phyloP scores from a whole-genome alignment of 2,329 filamentous ascomycete species.

The Aspergillus pseudoglaucus region DNA sequence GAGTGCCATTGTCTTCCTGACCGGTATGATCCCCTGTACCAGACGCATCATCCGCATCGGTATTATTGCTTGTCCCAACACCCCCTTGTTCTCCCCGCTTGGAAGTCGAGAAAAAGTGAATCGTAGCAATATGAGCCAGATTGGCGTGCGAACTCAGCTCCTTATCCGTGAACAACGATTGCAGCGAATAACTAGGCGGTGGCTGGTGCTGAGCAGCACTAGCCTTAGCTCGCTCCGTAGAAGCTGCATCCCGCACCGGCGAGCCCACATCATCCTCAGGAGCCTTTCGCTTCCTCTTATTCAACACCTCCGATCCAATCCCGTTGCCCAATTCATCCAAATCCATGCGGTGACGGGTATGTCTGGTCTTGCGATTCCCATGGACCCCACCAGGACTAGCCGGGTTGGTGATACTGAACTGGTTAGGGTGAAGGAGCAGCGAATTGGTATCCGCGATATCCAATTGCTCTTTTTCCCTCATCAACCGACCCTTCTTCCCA shows the following conservation, averaged over 20 bases:
- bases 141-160: slow-evolving; percentile 58
- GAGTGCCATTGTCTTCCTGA: slow-evolving; percentile 37
- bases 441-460: slow-evolving; percentile 62
- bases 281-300: slow-evolving; percentile 54
- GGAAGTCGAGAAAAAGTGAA: slow-evolving; percentile 54
- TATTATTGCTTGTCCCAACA: slow-evolving; percentile 33
- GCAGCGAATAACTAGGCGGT: slow-evolving; percentile 54
- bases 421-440: slow-evolving; percentile 57
- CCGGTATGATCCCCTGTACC: slow-evolving; percentile 30
- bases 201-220: slow-evolving; percentile 52
- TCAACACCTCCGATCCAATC: slow-evolving; percentile 42
- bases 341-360: slow-evolving; percentile 53
- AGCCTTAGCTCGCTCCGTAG: slow-evolving; percentile 48
- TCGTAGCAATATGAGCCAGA: slow-evolving; percentile 53
- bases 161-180: slow-evolving; percentile 62
- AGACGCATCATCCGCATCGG: slow-evolving; percentile 33
- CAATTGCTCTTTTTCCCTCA: slow-evolving; percentile 61
- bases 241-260: slow-evolving; percentile 47
- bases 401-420: slow-evolving; percentile 61
- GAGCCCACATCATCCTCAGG: slow-evolving; percentile 54
- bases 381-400: slow-evolving; percentile 55
- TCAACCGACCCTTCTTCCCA: slow-evolving; percentile 50
- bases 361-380: slow-evolving; percentile 56
- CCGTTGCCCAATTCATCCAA: slow-evolving; percentile 47
- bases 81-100: slow-evolving; percentile 37